Conservation (phyloP, 305 asterid species). For the Galium porrigens region DNA sequence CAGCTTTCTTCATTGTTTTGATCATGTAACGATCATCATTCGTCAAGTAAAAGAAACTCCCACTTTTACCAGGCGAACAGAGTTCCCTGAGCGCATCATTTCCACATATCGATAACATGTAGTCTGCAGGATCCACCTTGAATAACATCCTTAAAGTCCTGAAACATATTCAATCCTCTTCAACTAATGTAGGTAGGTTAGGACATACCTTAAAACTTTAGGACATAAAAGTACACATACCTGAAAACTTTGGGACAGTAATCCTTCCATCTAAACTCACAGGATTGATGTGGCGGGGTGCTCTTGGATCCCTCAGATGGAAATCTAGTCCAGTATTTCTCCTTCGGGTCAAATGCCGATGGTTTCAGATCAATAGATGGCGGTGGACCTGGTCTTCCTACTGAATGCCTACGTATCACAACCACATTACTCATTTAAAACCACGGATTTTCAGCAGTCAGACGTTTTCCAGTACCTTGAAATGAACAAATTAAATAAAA, state of each 20-base stretch:
- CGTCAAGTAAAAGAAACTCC: slow-evolving; percentile 76
- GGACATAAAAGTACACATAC: slow-evolving; percentile 38
- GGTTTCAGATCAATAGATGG: slow-evolving; percentile 74
- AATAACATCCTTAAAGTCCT: slow-evolving; percentile 70
- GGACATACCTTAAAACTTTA: slow-evolving; percentile 49
- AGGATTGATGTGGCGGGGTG: slow-evolving; percentile 76
- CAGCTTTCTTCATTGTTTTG: slow-evolving; percentile 82
- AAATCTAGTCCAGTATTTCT: slow-evolving; percentile 74
- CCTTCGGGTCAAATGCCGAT: slow-evolving; percentile 71
- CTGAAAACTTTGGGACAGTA: slow-evolving; percentile 89
- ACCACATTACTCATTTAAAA: background rate
- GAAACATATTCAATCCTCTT: background rate
- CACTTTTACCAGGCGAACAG: slow-evolving; percentile 82
- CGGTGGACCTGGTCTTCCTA: slow-evolving; percentile 69
- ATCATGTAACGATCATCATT: slow-evolving; percentile 81
- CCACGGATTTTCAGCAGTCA: background rate
- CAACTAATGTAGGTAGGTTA: background rate
- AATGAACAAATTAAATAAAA: background rate
- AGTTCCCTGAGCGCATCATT: slow-evolving; percentile 73
- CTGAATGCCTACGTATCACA: slow-evolving; percentile 49
- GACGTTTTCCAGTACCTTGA: background rate
- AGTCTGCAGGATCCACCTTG: slow-evolving; percentile 89
- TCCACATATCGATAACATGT: slow-evolving; percentile 83
- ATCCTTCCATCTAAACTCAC: slow-evolving; percentile 81
- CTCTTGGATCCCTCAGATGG: slow-evolving; percentile 74